Percentiles rank a stretch among this genome's conserved stretches.
Conservation (phyloP, 805 yeast species). For the Vanderwaltozyma polyspora region DNA sequence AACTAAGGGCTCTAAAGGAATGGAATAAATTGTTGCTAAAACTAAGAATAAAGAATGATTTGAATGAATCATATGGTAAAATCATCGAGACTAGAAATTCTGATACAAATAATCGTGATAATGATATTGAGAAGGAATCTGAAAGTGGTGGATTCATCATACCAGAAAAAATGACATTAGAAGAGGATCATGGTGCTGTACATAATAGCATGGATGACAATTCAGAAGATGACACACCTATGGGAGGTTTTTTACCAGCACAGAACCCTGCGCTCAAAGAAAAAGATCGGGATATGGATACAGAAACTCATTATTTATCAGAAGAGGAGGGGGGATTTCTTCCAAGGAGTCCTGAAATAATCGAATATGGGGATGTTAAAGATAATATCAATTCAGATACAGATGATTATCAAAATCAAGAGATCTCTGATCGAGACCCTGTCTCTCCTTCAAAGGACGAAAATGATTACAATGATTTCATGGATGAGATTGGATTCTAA, state of each 20-base stretch:
- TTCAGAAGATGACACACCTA: neutral
- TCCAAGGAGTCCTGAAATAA: too few species aligned
- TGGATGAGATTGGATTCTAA: conserved; percentile 22
- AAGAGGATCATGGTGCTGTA: neutral
- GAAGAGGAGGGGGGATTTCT: too few species aligned
- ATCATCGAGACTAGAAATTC: conserved; percentile 3
- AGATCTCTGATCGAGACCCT: too few species aligned
- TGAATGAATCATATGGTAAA: conserved; percentile 37
- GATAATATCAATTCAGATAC: too few species aligned
- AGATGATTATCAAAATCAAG: too few species aligned
- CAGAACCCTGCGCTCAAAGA: neutral
- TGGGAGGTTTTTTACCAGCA: neutral
- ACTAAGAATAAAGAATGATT: conserved; percentile 25
- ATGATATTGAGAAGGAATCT: conserved; percentile 1
- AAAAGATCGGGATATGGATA: too few species aligned
- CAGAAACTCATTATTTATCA: neutral
- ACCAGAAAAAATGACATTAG: conserved; percentile 2
- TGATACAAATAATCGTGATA: conserved; percentile 1
- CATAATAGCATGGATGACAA: neutral
- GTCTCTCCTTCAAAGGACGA: conserved; percentile 4
- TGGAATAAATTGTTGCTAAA: conserved; percentile 28
- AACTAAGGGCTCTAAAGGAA: conserved; percentile 35
- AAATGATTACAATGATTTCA: conserved; percentile 25
- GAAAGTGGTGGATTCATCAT: conserved; percentile 8
- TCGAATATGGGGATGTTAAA: too few species aligned